Evolutionary conservation across 495 filamentous ascomycete genomes (phyloP), one percentile per base, ranked within the genome.

Genomic region (Xylaria acuta): DNA sequence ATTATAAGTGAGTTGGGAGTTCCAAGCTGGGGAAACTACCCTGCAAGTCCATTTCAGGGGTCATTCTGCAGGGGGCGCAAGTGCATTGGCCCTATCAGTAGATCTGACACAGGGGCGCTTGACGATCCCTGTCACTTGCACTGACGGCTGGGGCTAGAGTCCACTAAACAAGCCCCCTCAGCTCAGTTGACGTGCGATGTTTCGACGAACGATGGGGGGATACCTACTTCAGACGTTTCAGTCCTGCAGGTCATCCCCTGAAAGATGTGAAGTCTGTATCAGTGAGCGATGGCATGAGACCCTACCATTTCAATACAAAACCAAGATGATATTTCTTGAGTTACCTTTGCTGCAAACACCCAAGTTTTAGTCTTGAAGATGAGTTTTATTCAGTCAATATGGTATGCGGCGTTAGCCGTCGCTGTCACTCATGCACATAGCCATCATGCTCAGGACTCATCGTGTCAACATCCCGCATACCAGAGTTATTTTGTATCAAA

Each of bases 401-500:
- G 72, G 12, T 75, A 79, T 62, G 34, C 74, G 43, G 68, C 71
- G 34, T 65, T 80, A 36, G 70, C 77, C 2, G 62, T 72, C 22
- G 43, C 68, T 20, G 66, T 70, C 20, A 70, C 71, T 34, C 65
- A 36, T 30, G 76, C 76, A 41, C 73, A 77, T 9, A 72, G 71
- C 49, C 70, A 76, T 45, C 56, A 64, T 36, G 16, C 38, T 40
- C 73, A 74, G 30, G 64, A 45, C 51, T 54, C 73, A 18, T 75
- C 45, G 25, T 83, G 83, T 76, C 45, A 77, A 65, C 80, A 83
- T 59, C 82, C 84, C 30, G 78, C 79, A 25, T 88, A 88, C 77
- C 80, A 84, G 43, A 81, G 84, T 14, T 82, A 85, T 68, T 75
- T 89, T 67, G 82, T 89, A 66, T 88, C 86, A 32, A 83, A 85